These are phyloP conservation scores for Zasmidium cellare DNA, from an alignment of 2,329 filamentous ascomycete species.

Conservation along the genomic window DNA sequence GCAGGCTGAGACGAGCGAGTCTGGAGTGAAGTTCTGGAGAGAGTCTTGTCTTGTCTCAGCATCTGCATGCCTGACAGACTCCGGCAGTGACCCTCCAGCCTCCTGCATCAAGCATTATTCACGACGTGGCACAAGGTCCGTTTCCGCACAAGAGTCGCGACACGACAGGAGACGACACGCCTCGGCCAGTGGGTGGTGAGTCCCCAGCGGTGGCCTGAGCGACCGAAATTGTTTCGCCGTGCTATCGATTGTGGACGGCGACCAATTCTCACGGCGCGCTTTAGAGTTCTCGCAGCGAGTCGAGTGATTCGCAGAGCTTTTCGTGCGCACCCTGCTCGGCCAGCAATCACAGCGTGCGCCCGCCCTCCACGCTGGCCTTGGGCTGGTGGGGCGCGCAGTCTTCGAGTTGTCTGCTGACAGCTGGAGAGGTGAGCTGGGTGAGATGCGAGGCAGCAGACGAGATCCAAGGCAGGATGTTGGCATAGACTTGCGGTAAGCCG, in stretches of 20 bases:
- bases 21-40: neutral
- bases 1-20: neutral
- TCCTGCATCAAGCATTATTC: neutral
- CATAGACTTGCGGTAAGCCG: neutral
- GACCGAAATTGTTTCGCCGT: neutral
- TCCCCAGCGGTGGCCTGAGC: neutral
- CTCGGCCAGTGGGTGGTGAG: neutral
- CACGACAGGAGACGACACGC: neutral
- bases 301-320: slow-evolving; percentile 4
- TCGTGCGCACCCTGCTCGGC: neutral
- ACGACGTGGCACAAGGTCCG: neutral
- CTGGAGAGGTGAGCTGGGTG: neutral
- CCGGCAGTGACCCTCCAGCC: slow-evolving; percentile 1
- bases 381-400: slow-evolving; percentile 2
- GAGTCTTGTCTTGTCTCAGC: neutral
- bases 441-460: slow-evolving; percentile 1
- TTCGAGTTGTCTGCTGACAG: neutral
- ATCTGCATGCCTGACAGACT: neutral
- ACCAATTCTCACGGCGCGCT: neutral
- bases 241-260: neutral
- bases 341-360: slow-evolving; percentile 1
- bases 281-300: neutral
- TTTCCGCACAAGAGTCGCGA: neutral
- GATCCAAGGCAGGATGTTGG: neutral
- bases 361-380: slow-evolving; percentile 2